Base-by-base conservation (phyloP, 1,284 basidiomycete species). In the Cystobasidium slooffiae region DNA sequence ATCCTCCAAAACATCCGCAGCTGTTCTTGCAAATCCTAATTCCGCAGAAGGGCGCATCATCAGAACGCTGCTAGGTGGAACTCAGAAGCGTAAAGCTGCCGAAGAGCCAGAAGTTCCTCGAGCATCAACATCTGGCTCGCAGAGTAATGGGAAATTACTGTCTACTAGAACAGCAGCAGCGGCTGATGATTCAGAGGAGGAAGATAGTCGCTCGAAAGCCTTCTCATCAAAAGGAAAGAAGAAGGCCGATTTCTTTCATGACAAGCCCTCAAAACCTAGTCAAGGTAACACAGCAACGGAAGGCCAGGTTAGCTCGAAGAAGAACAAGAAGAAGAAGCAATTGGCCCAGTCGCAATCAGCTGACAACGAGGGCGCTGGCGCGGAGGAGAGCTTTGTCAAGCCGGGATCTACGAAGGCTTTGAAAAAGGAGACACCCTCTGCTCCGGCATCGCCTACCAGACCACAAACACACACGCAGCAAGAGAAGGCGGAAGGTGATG, bases 51-150 rank as follows among this genome's bases (percentile, higher is more conserved):
- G 62, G 20, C 37, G 55, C 37, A 64, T 65, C 51, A 41, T 65
- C 63, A 65, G 59, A 37, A 51, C 61, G 39, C 41, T 73, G 12
- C n/a, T 66, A 8, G 18, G 39, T n/a, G 56, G 47, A 10, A 14
- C 8, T 51, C 46, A 55, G 37, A 73, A 73, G 52, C 70, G 70
- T 22, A 73, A 73, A 63, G 70, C 63, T 8, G 22, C 12, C n/a
- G 66, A 65, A 7, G 70, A 65, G 31, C 20, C 69, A 22, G 59
- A 72, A 37, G 55, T 10, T 12, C 9, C 43, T 1, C 47, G 43
- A 6, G 1, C 47, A 22, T 18, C 24, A 14, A 43, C 51, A 39
- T 51, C 64, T 43, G 37, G 49, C 8, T 14, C 37, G 1, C 31
- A 39, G 1, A 47, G 12, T 6, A 20, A 59, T 59, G 37, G 22